These are phyloP conservation scores for Digitaria exilis DNA, from an alignment of 202 grass and related monocot genomes.

Conservation along the genomic window DNA sequence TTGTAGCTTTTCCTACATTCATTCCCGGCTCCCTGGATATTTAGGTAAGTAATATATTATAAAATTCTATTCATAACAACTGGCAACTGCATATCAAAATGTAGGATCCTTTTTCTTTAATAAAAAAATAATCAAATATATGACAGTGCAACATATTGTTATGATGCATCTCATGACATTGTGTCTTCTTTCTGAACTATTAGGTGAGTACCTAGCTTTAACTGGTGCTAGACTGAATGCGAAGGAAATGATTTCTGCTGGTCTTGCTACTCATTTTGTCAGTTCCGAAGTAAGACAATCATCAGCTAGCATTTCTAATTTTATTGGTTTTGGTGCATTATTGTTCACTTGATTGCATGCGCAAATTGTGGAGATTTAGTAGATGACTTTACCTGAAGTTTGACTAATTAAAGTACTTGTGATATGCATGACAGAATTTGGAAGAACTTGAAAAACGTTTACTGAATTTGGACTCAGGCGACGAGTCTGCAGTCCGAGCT, in stretches of 20 bases:
- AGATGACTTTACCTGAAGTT: background rate
- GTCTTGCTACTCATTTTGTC: slow-evolving; percentile 92
- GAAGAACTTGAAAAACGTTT: slow-evolving; percentile 74
- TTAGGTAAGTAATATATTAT: slow-evolving; percentile 59
- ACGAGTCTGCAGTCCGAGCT: slow-evolving; percentile 59
- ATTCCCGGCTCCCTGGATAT: slow-evolving; percentile 79
- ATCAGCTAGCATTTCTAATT: slow-evolving; percentile 6
- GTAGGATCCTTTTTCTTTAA: background rate
- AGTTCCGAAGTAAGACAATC: slow-evolving; percentile 63
- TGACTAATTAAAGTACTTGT: slow-evolving; percentile 35
- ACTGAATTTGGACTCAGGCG: slow-evolving; percentile 54
- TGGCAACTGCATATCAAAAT: slow-evolving; percentile 3
- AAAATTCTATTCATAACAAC: background rate
- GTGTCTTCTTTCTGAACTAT: slow-evolving; percentile 32
- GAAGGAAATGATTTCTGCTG: slow-evolving; percentile 80
- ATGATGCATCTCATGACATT: background rate
- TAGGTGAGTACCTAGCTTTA: slow-evolving; percentile 89
- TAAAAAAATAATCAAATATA: slow-evolving; percentile 22
- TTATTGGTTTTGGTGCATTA: background rate
- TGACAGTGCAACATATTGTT: background rate
- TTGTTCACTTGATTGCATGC: background rate
- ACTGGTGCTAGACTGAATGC: slow-evolving; percentile 86
- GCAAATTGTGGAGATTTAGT: slow-evolving; percentile 21
- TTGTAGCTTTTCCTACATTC: slow-evolving; percentile 96
- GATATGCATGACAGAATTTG: slow-evolving; percentile 69